These are phyloP conservation scores for Oxyria digyna DNA, from an alignment of 148 eudicot species.

Conservation along the genomic window DNA sequence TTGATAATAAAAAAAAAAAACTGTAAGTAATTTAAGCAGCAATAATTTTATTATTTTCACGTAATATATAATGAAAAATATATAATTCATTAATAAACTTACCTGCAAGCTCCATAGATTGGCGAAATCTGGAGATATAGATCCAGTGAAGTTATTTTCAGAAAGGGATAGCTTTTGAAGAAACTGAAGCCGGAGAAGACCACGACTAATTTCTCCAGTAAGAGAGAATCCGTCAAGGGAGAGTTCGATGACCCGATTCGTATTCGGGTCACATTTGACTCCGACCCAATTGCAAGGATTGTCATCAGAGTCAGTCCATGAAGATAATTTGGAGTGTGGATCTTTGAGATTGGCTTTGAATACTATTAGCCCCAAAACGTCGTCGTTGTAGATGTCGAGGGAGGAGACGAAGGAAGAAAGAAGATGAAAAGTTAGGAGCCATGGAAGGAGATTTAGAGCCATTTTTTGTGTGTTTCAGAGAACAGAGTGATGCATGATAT, in stretches of 20 bases:
- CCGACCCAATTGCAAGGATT: constrained; percentile 72
- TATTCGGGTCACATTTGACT: constrained; percentile 39
- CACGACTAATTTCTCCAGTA: constrained; percentile 57
- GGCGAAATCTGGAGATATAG: constrained; percentile 46
- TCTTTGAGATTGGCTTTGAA: constrained; percentile 61
- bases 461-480: background rate
- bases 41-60: no score
- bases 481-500: background rate
- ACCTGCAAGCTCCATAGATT: constrained; percentile 41
- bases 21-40: no score
- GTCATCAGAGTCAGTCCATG: constrained; percentile 75
- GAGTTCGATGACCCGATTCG: constrained; percentile 47
- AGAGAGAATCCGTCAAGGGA: constrained; percentile 45
- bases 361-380: constrained; percentile 67
- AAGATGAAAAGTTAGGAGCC: constrained; percentile 9
- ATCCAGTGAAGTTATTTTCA: constrained; percentile 55
- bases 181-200: constrained; percentile 37
- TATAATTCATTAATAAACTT: no score
- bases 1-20: no score
- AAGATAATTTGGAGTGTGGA: constrained; percentile 42
- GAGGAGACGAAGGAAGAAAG: constrained; percentile 15
- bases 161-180: constrained; percentile 45
- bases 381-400: constrained; percentile 57
- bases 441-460: background rate
- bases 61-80: no score